Conservation (phyloP, 2,329 filamentous ascomycete species). For the Neonectria coccinea region DNA sequence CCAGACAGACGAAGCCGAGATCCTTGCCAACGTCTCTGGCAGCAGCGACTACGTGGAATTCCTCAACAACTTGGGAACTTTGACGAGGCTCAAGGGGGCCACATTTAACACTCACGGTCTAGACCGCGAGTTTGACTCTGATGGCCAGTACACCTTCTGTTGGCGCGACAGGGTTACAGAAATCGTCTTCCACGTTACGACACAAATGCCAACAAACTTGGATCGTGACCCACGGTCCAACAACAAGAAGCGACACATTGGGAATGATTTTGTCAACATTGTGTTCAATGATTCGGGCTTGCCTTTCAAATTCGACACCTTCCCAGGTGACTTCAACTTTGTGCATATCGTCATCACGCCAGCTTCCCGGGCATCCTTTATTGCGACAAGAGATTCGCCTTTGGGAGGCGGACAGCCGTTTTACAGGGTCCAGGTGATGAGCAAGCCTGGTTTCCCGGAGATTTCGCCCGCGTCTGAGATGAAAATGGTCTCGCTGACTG, state of each 20-base stretch:
- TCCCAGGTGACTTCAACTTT: conserved; percentile 95
- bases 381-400: conserved; percentile 67
- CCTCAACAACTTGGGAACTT: conserved; percentile 81
- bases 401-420: conserved; percentile 64
- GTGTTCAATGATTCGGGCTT: conserved; percentile 97
- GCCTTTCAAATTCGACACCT: conserved; percentile 89
- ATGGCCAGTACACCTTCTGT: conserved; percentile 90
- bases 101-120: conserved; percentile 94
- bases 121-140: conserved; percentile 79
- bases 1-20: conserved; percentile 84
- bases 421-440: conserved; percentile 91
- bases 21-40: conserved; percentile 86
- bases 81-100: conserved; percentile 83
- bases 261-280: conserved; percentile 98
- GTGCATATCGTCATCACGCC: conserved; percentile 97
- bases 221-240: conserved; percentile 80
- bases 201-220: conserved; percentile 93
- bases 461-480: conserved; percentile 90
- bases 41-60: conserved; percentile 91
- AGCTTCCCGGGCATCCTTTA: conserved; percentile 81
- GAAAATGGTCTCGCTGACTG: conserved; percentile 87
- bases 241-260: conserved; percentile 93
- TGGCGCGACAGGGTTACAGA: conserved; percentile 97
- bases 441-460: conserved; percentile 88
- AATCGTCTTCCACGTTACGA: conserved; percentile 94